phyloP scores from a whole-genome alignment of 495 filamentous ascomycete genomes.

The Mytilinidion resinicola region DNA sequence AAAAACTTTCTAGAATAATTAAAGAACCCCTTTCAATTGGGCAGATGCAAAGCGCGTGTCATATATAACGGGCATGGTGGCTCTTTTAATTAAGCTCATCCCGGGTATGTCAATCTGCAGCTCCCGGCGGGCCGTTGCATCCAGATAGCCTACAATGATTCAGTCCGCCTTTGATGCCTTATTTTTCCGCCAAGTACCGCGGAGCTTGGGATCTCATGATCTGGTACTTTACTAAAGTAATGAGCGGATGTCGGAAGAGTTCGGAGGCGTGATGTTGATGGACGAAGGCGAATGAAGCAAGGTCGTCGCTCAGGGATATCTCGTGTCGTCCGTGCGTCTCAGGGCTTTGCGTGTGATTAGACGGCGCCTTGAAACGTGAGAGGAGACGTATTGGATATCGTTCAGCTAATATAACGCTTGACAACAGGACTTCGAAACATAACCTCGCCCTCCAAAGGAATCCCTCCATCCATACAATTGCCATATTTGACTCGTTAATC shows the following conservation, averaged over 20 bases:
- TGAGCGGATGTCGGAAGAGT: background rate
- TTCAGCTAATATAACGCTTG: too few species aligned
- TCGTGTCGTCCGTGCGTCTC: too few species aligned
- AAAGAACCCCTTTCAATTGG: background rate
- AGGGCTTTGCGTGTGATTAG: too few species aligned
- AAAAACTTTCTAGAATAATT: background rate
- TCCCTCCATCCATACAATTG: too few species aligned
- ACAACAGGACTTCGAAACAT: too few species aligned
- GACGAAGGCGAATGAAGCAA: too few species aligned
- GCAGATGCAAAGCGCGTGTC: background rate
- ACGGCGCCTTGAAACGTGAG: too few species aligned
- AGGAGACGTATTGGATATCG: too few species aligned
- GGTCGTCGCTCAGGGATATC: too few species aligned
- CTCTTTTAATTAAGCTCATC: background rate
- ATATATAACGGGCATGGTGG: background rate
- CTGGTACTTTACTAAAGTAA: background rate
- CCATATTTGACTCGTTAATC: too few species aligned
- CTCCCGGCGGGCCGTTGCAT: constrained; percentile 20
- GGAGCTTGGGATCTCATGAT: background rate
- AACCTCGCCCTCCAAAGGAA: too few species aligned
- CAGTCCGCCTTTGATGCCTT: background rate
- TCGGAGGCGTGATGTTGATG: too few species aligned
- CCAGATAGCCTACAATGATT: constrained; percentile 6
- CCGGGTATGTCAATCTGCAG: constrained; percentile 26
- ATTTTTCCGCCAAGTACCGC: constrained; percentile 7